A percentile compares a stretch with the other conserved stretches of the same genome.
Conservation (phyloP, 306 rosid genomes). For the Styphnolobium japonicum region DNA sequence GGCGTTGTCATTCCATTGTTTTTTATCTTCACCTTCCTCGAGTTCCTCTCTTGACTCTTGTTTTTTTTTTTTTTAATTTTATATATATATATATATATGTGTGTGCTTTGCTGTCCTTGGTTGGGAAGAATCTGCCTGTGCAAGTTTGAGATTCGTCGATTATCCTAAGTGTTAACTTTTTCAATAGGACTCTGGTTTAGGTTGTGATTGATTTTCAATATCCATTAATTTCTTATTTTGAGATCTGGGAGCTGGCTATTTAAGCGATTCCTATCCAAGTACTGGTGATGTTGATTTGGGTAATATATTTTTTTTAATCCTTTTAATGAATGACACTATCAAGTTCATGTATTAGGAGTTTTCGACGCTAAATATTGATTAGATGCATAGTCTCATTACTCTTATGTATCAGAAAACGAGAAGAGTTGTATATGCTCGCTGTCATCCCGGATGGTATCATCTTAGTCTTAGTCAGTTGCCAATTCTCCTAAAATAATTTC, state of each 20-base stretch:
- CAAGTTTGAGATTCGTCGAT: too few relatives aligned
- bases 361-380: too few relatives aligned
- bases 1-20: not conserved
- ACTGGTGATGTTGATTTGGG: constrained; percentile 1
- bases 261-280: not conserved
- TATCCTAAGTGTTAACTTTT: too few relatives aligned
- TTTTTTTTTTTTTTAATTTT: not conserved
- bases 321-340: not conserved
- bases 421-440: not conserved
- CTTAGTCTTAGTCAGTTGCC: not conserved
- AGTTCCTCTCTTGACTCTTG: too few relatives aligned
- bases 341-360: not conserved
- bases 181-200: not conserved
- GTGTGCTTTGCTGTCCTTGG: too few relatives aligned
- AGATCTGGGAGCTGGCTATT: constrained; percentile 41
- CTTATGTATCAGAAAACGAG: not conserved
- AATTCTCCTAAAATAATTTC: too few relatives aligned
- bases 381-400: not conserved
- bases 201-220: constrained; percentile 20
- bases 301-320: not conserved
- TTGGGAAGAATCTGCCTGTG: too few relatives aligned
- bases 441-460: not conserved
- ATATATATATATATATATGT: too few relatives aligned
- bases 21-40: not conserved
- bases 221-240: not conserved